Conservation (phyloP, 306 rosid species). For the Cyamopsis tetragonoloba region DNA sequence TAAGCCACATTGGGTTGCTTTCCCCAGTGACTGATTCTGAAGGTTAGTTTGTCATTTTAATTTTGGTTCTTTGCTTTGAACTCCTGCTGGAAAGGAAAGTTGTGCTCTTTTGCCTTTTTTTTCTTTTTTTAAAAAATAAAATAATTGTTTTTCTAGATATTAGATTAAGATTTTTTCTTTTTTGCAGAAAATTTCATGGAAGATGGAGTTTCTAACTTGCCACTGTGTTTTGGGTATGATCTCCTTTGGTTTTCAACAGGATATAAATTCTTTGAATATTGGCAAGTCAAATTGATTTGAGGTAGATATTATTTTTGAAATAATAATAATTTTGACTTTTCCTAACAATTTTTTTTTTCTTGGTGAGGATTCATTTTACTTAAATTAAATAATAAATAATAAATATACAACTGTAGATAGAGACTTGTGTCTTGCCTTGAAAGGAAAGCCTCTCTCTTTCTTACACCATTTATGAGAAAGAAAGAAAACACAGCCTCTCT, state of each 20-base stretch:
- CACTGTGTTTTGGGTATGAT: slow-evolving; percentile 15
- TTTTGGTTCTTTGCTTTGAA: slow-evolving; percentile 39
- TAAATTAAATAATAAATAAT: no score
- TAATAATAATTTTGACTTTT: slow-evolving; percentile 4
- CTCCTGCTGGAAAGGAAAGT: slow-evolving; percentile 25
- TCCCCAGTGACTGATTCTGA: slow-evolving; percentile 43
- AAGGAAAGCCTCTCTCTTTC: slow-evolving; percentile 53
- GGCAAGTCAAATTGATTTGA: slow-evolving; percentile 36
- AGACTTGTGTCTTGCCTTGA: slow-evolving; percentile 75
- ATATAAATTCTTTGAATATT: slow-evolving; percentile 20
- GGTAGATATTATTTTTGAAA: slow-evolving; percentile 25
- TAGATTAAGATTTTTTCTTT: slow-evolving; percentile 6
- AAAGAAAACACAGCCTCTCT: slow-evolving; percentile 34
- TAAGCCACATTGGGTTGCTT: slow-evolving; percentile 46
- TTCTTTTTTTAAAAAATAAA: not conserved
- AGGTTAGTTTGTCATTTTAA: slow-evolving; percentile 59
- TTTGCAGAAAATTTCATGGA: not conserved
- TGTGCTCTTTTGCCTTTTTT: slow-evolving; percentile 12
- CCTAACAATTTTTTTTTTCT: not conserved
- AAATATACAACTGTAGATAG: slow-evolving; percentile 52
- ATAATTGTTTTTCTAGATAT: not conserved
- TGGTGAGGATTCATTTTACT: slow-evolving; percentile 40
- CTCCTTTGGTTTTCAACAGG: not conserved
- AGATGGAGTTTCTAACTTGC: not conserved
- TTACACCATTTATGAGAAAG: slow-evolving; percentile 23